Evolutionary conservation across 208 protist genomes (phyloP), one percentile per base, ranked within the genome.

Genomic region (Trypanosoma platydactyli): DNA sequence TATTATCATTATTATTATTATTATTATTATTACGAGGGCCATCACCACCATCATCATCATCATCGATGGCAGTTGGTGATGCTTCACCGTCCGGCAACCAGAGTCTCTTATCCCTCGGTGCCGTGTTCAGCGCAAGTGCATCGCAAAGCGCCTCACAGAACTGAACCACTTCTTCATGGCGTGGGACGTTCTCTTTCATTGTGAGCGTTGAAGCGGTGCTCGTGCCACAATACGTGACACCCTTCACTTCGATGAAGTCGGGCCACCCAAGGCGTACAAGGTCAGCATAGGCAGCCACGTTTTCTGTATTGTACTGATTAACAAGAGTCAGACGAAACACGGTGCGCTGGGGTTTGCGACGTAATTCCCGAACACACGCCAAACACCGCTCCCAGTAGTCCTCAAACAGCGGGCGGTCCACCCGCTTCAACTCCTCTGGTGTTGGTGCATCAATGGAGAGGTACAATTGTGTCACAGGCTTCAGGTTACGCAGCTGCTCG

Each of bases 291-390:
- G 79, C 58, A 68, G 74, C 64, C 33, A 89, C 68, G 58, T 94
- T 88, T 30, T 81, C 72, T 0, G 42, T 77, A 73, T 99, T 98
- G 77, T 93, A 98, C 25, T 84, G 69, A 70, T 98, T 98, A 12
- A 99, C 94, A 16, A 99, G 76, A 11, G 97, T 99, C 22, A 99
- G 80, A 0, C 97, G 89, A 80, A 98, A 98, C 30, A 99, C 97
- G 3, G 97, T 99, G 20, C 97, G 86, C 44, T 98, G 94, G 54
- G 50, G 67, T 73, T 97, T 98, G 50, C 65, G 72, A 0, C 73
- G 76, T 13, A 98, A 73, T 51, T 83, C 84, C 44, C 86, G 81
- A 48, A 98, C 82, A 51, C 91, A 96, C n/a, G 57, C 73, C 13
- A 98, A 66, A 64, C 95, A 97, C 24, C 96, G 83, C 60, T 98